Conservation (phyloP, 1,284 basidiomycete species). For the Malassezia yamatoensis region DNA sequence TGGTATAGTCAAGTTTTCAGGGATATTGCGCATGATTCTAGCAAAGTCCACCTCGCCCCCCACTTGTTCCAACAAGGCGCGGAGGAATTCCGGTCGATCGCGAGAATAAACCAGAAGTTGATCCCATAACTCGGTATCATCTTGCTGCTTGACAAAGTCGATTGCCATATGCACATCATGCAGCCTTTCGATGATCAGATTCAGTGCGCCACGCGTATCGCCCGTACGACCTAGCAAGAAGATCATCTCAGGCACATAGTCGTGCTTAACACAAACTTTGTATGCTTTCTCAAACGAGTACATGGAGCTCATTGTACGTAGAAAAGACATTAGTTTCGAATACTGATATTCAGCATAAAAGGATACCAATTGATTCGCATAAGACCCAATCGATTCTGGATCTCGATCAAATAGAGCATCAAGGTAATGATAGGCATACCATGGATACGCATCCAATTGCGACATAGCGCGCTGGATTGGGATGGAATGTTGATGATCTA, state of each 20-base stretch:
- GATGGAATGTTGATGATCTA: slow-evolving; percentile 90
- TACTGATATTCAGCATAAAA: slow-evolving; percentile 83
- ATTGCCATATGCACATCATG: slow-evolving; percentile 81
- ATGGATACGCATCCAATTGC: slow-evolving; percentile 67
- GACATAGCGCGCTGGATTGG: slow-evolving; percentile 76
- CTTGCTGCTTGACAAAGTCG: slow-evolving; percentile 95
- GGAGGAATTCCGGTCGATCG: slow-evolving; percentile 83
- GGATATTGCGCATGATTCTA: slow-evolving; percentile 81
- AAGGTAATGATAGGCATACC: slow-evolving; percentile 84
- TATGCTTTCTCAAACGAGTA: slow-evolving; percentile 93
- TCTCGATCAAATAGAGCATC: slow-evolving; percentile 83
- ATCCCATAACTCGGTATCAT: slow-evolving; percentile 95
- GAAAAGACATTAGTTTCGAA: slow-evolving; percentile 70
- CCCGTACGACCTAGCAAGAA: slow-evolving; percentile 95
- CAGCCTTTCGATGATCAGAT: slow-evolving; percentile 85
- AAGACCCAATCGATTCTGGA: slow-evolving; percentile 65
- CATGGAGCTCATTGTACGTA: slow-evolving; percentile 72
- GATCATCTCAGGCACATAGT: slow-evolving; percentile 91
- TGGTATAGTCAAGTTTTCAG: slow-evolving; percentile 88
- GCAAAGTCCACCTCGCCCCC: slow-evolving; percentile 93
- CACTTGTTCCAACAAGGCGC: slow-evolving; percentile 80
- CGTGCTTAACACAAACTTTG: slow-evolving; percentile 67
- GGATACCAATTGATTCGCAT: slow-evolving; percentile 76
- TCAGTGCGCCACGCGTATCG: slow-evolving; percentile 85
- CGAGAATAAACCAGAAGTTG: slow-evolving; percentile 88